phyloP scores from a whole-genome alignment of 208 protist species.

The Balamuthia mandrillaris region DNA sequence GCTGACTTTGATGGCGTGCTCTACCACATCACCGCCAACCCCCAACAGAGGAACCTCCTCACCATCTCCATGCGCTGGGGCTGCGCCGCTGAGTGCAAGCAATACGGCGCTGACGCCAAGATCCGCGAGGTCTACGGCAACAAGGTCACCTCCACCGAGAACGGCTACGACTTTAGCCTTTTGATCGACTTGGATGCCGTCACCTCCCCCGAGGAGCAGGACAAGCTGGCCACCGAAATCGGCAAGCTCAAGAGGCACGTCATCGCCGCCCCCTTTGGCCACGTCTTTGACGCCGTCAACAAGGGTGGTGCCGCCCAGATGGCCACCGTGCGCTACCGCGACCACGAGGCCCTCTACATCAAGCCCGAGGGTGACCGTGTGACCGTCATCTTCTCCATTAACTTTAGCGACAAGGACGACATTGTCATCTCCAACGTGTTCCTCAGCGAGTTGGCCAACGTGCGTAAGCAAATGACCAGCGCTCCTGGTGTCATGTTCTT shows the following conservation, averaged over 20 bases:
- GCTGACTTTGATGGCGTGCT: conserved; percentile 69
- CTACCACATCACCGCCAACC: conserved; percentile 52
- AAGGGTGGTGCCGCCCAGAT: conserved; percentile 1
- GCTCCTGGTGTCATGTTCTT: conserved; percentile 53
- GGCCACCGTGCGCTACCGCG: conserved; percentile 56
- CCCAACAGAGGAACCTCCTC: conserved; percentile 7
- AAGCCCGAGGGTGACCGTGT: conserved; percentile 56
- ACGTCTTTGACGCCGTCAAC: conserved; percentile 29
- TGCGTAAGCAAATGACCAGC: conserved; percentile 31
- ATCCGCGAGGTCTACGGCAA: conserved; percentile 54
- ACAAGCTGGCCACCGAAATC: conserved; percentile 46
- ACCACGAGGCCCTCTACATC: conserved; percentile 59
- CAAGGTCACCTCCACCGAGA: conserved; percentile 38
- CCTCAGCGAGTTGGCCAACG: conserved; percentile 44
- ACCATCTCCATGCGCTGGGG: conserved; percentile 46
- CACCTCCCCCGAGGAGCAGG: neutral
- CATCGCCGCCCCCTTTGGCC: conserved; percentile 53
- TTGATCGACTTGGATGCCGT: conserved; percentile 7
- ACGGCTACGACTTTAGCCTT: conserved; percentile 47
- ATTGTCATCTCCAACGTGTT: conserved; percentile 65
- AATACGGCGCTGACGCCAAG: neutral
- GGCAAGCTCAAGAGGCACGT: conserved; percentile 51
- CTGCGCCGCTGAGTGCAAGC: conserved; percentile 40
- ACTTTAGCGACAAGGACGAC: conserved; percentile 65
- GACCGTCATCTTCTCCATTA: conserved; percentile 66